Conservation (phyloP, 805 yeast genomes). For the Starmerella roubikii region DNA sequence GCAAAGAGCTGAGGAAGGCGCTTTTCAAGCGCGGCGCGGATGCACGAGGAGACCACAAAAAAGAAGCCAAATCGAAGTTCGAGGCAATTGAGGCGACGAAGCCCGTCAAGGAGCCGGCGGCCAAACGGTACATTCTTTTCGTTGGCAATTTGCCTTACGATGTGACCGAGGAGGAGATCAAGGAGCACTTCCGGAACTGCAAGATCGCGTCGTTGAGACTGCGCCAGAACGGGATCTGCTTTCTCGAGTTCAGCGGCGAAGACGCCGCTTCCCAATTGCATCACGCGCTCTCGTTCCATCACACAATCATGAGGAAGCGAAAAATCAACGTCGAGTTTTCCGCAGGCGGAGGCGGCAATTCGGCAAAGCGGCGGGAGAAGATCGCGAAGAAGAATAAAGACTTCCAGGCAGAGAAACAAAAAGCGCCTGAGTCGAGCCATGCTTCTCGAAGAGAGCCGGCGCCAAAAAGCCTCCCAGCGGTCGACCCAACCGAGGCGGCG, state of each 20-base stretch:
- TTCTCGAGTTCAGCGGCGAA: conserved; percentile 60
- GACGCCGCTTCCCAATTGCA: conserved; percentile 73
- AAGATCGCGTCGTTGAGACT: conserved; percentile 62
- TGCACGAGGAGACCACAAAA: conserved; percentile 15
- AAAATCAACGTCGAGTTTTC: conserved; percentile 91
- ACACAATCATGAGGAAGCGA: conserved; percentile 50
- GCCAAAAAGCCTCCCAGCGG: conserved; percentile 1
- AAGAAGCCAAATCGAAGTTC: conserved; percentile 24
- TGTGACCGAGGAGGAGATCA: conserved; percentile 45
- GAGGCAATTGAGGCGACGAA: conserved; percentile 24
- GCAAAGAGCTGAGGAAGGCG: conserved; percentile 23
- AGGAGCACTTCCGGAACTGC: conserved; percentile 55
- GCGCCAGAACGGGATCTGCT: conserved; percentile 67
- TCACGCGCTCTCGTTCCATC: conserved; percentile 72
- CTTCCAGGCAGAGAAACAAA: conserved; percentile 44
- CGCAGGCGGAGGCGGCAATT: conserved; percentile 96
- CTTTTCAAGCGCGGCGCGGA: conserved; percentile 17
- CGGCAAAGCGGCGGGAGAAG: conserved; percentile 44
- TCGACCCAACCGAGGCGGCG: conserved; percentile 7
- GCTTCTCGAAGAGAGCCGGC: background rate
- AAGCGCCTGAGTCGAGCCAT: background rate
- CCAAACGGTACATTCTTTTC: conserved; percentile 57
- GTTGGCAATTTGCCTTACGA: conserved; percentile 83
- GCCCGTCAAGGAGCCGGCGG: conserved; percentile 20
- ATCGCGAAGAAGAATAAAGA: conserved; percentile 67